Conservation (phyloP, 352 stramenopile genomes). For the Saprolegnia diclina region DNA sequence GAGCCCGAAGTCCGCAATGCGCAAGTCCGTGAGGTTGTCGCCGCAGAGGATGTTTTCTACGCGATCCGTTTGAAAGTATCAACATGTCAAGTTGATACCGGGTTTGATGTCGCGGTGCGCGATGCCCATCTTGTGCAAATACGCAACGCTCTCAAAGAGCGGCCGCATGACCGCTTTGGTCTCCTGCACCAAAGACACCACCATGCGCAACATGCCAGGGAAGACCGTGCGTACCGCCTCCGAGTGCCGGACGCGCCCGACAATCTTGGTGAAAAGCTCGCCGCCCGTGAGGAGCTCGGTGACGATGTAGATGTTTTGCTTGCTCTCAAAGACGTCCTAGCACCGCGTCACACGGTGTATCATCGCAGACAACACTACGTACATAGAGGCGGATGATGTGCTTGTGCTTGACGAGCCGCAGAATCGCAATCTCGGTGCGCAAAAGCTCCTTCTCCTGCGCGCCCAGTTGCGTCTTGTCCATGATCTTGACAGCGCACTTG, state of each 20-base stretch:
- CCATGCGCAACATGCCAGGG: neutral
- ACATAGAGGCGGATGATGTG: constrained; percentile 77
- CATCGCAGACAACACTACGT: too few species aligned
- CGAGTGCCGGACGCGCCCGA: constrained; percentile 77
- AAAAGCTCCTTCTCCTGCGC: constrained; percentile 85
- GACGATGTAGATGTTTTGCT: constrained; percentile 95
- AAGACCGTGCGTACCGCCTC: constrained; percentile 41
- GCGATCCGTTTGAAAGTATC: neutral
- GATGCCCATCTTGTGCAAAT: constrained; percentile 88
- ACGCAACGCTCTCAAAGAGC: constrained; percentile 85
- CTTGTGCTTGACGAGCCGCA: constrained; percentile 88
- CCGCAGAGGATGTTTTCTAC: constrained; percentile 84
- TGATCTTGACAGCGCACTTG: constrained; percentile 89
- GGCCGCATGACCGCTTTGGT: constrained; percentile 82
- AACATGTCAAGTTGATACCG: constrained; percentile 22
- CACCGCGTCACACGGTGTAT: constrained; percentile 38
- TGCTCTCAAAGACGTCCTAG: constrained; percentile 89
- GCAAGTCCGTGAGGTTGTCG: constrained; percentile 79
- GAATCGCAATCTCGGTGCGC: constrained; percentile 90
- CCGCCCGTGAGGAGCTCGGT: constrained; percentile 95
- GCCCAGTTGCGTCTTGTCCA: constrained; percentile 88
- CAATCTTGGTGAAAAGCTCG: constrained; percentile 96
- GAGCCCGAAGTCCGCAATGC: constrained; percentile 91
- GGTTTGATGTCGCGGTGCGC: constrained; percentile 87
- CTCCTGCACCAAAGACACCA: constrained; percentile 43